Evolutionary conservation across 1,284 basidiomycete genomes (phyloP).

Genomic region (Cutaneotrichosporon sp.): DNA sequence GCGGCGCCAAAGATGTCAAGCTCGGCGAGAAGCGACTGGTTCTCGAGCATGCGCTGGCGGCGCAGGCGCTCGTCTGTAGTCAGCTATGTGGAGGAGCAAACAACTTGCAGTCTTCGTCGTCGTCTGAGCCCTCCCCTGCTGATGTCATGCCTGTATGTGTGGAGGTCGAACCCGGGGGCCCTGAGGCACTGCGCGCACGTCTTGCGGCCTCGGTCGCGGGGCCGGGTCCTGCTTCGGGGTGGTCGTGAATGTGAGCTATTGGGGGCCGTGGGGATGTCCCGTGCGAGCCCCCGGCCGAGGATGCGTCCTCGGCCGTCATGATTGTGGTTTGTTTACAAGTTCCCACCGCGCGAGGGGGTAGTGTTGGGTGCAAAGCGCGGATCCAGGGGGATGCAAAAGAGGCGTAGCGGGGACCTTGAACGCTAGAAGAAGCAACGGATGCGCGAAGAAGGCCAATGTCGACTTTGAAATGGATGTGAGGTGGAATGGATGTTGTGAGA

Average conservation of each 20-base stretch:
- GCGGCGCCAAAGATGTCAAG: conserved; percentile 6
- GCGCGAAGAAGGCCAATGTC: background rate
- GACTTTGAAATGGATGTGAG: background rate
- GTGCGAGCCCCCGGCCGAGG: conserved; percentile 1
- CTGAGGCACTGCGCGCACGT: background rate
- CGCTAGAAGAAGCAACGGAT: background rate
- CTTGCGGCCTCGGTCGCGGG: conserved; percentile 1
- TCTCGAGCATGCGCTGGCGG: conserved; percentile 15
- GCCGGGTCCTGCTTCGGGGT: background rate
- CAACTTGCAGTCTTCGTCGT: conserved; percentile 4
- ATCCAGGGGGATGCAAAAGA: background rate
- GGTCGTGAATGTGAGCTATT: background rate
- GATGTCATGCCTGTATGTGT: background rate
- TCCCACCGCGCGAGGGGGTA: background rate
- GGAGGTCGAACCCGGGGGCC: background rate
- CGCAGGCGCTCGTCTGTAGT: conserved; percentile 19
- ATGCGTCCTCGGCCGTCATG: conserved; percentile 1
- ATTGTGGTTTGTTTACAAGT: conserved; percentile 3
- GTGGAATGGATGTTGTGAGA: background rate
- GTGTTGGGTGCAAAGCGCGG: background rate
- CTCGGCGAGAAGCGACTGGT: conserved; percentile 12
- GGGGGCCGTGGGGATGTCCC: background rate
- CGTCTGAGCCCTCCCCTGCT: background rate
- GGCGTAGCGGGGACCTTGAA: background rate
- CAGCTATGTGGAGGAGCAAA: no score